Evolutionary conservation across 2,329 filamentous ascomycete genomes (phyloP), one percentile per base, ranked within the genome.

Genomic region (Ophiostoma ulmi): DNA sequence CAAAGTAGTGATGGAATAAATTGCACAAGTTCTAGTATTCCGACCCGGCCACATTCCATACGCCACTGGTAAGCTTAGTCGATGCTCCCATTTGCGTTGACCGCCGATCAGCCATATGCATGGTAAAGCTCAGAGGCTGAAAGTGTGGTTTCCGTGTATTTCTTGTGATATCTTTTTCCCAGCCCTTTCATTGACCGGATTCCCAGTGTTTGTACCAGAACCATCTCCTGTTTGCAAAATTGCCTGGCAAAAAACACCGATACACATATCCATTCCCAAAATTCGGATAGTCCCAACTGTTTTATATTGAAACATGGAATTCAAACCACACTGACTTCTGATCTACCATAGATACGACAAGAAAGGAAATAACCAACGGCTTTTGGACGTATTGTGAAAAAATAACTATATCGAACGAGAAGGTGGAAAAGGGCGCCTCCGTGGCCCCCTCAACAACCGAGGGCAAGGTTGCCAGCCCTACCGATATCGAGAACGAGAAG

Each of bases 181-280:
- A 67, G 2, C 36, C 63, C 7, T 22, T 65, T 22, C 3, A 22
- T 11, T 67, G 5, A 13, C 11, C 5, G 7, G 26, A 67, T 13
- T 67, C 65, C 65, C 65, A 67, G 7, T 22, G 65, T 13, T 67
- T 38, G 22, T 44, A 67, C 65, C 65, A 67, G 31, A 67, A 67
- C n/a, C 65, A 14, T 13, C 41, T 3, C 13, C 39, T n/a, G 39
- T 44, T 11, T 67, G 65, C 8, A 67, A 22, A 13, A 67, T 48
- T 13, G 17, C 65, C 11, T 67, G 65, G n/a, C 38, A 67, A 10
- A 44, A 67, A 31, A 48, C 38, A 17, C 65, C 65, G n/a, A 48
- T 67, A 11, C 63, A 35, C 8, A 65, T 35, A 39, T 35, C 63
- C 35, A 65, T 65, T 8, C 63, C 63, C 7, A 11, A 2, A 1